These are phyloP conservation scores for Luffa aegyptiaca DNA, from an alignment of 306 rosid genomes.

Conservation along the genomic window DNA sequence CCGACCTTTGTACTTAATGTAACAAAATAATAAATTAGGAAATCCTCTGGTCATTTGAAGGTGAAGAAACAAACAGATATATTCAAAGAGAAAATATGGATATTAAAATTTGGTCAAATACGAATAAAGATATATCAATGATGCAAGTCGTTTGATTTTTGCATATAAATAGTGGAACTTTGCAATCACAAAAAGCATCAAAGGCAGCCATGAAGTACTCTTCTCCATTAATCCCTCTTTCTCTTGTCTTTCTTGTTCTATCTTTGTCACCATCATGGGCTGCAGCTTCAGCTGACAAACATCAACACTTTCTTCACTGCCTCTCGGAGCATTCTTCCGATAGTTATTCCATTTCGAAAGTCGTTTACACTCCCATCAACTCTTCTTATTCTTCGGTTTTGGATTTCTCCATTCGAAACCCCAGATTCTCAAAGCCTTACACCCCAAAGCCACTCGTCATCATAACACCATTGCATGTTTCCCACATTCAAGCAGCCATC, in stretches of 20 bases:
- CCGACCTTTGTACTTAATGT: too few relatives aligned
- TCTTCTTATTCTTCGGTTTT: background rate
- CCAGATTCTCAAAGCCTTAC: background rate
- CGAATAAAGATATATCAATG: background rate
- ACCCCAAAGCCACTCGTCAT: background rate
- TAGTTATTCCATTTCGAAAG: background rate
- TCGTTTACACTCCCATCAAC: background rate
- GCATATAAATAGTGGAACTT: background rate
- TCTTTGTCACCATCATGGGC: background rate
- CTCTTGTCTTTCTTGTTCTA: background rate
- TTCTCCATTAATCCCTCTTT: background rate
- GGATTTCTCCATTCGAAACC: background rate
- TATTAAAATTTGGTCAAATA: background rate
- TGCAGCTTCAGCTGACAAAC: background rate
- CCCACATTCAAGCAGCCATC: background rate
- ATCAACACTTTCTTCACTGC: background rate
- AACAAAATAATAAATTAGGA: too few relatives aligned
- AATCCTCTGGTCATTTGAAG: background rate
- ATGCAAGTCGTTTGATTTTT: background rate
- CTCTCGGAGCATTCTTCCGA: background rate
- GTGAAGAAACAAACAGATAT: too few relatives aligned
- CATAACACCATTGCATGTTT: background rate
- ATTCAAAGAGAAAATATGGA: too few relatives aligned
- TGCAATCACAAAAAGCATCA: background rate
- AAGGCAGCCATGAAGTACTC: background rate